These are phyloP conservation scores for Saccharomycopsis crataegensis DNA, from an alignment of 1,139 yeast species.

Conservation along the genomic window DNA sequence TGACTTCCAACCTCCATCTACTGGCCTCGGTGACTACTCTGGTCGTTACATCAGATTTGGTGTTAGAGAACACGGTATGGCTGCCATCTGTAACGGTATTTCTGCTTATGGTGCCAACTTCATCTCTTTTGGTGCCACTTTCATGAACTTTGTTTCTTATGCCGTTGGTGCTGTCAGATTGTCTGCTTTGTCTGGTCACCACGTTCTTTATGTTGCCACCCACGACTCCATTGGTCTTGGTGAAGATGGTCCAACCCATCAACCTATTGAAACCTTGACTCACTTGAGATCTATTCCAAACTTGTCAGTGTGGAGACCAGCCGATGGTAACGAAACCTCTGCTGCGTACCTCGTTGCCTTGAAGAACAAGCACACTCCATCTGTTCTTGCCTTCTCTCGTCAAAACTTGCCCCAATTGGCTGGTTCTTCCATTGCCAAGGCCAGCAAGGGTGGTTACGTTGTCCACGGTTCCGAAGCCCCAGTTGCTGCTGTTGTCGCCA, in stretches of 20 bases:
- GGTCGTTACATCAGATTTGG: constrained; percentile 98
- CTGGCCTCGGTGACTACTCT: constrained; percentile 75
- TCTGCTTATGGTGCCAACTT: constrained; percentile 91
- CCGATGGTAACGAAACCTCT: constrained; percentile 98
- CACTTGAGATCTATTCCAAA: constrained; percentile 98
- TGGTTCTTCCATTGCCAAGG: constrained; percentile 89
- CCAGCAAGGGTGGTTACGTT: constrained; percentile 92
- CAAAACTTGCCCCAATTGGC: constrained; percentile 96
- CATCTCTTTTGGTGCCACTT: constrained; percentile 95
- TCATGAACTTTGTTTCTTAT: constrained; percentile 95
- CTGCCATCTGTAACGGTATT: constrained; percentile 98
- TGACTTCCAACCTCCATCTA: constrained; percentile 89
- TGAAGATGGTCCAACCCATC: constrained; percentile 99
- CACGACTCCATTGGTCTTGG: constrained; percentile 99
- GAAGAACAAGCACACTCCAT: constrained; percentile 68
- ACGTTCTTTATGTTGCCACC: constrained; percentile 95
- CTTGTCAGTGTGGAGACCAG: constrained; percentile 97
- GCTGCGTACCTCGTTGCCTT: constrained; percentile 90
- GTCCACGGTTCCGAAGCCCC: constrained; percentile 54
- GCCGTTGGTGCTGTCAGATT: constrained; percentile 97
- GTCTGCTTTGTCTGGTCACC: constrained; percentile 89
- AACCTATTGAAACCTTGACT: constrained; percentile 97
- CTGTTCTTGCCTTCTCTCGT: constrained; percentile 89
- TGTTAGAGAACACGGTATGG: constrained; percentile 99
- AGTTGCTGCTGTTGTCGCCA: constrained; percentile 73